Evolutionary conservation across 495 filamentous ascomycete species (phyloP).

Genomic region (Parathielavia appendiculata): DNA sequence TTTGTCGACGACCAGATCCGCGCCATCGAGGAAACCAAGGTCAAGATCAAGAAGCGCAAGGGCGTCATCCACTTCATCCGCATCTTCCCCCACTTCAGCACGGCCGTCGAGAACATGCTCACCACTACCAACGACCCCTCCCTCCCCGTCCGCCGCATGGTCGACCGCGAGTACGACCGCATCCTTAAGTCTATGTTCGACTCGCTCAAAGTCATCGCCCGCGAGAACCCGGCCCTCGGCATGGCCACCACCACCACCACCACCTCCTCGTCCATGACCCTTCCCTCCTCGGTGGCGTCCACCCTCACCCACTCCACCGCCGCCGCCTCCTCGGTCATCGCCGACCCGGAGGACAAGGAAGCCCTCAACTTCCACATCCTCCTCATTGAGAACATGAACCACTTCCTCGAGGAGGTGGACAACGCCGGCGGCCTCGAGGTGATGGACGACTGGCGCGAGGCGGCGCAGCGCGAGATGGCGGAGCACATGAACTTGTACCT

Average conservation of each 20-base stretch:
- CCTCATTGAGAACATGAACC: slow-evolving; percentile 98
- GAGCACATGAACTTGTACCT: slow-evolving; percentile 87
- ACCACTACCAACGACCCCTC: slow-evolving; percentile 46
- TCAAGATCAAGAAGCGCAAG: slow-evolving; percentile 97
- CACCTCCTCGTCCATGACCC: background rate
- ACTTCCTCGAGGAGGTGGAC: slow-evolving; percentile 88
- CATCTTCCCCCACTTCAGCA: slow-evolving; percentile 80
- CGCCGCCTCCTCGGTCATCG: slow-evolving; percentile 23
- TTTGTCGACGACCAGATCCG: slow-evolving; percentile 93
- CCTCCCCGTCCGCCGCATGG: slow-evolving; percentile 62
- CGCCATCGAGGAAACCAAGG: slow-evolving; percentile 97
- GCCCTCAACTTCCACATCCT: slow-evolving; percentile 93
- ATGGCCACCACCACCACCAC: slow-evolving; percentile 13
- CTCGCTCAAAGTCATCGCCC: slow-evolving; percentile 88
- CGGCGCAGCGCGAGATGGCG: slow-evolving; percentile 69
- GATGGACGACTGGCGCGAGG: slow-evolving; percentile 72
- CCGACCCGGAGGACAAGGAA: slow-evolving; percentile 85
- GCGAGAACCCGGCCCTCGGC: slow-evolving; percentile 70
- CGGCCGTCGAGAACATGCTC: slow-evolving; percentile 78
- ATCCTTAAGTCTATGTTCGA: slow-evolving; percentile 98
- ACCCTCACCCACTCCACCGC: too few relatives aligned
- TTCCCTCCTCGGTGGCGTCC: background rate
- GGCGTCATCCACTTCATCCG: slow-evolving; percentile 92
- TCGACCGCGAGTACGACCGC: slow-evolving; percentile 81
- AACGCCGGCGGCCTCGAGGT: slow-evolving; percentile 61